Evolutionary conservation across 768 basidiomycete genomes (phyloP), one percentile per base, ranked within the genome.

Genomic region (Pleurotus cornucopiae): DNA sequence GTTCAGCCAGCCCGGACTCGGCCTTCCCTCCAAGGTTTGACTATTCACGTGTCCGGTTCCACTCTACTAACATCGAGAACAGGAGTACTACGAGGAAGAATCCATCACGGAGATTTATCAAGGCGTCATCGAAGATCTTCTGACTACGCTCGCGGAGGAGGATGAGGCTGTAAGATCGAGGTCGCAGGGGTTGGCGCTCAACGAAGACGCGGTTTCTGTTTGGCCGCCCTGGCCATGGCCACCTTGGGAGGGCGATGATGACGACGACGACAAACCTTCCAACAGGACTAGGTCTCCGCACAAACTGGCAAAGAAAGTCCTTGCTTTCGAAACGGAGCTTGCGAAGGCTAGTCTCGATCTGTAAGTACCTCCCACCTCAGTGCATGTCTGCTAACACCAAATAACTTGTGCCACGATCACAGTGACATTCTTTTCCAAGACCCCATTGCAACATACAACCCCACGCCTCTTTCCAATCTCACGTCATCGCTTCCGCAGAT

Each of bases 61-160:
- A 44, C 46, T 40, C 12, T 38, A 49, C 14, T 20, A 38, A 56
- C 39, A 13, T 11, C 34, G 38, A 34, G 30, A 23, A 34, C 60
- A 93, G 88, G 93, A 95, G 72, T 97, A 98, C 68, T 98, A 92
- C 69, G 80, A 86, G 53, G 95, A 98, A 46, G 74, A 84, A 54
- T 68, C 74, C 0, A 80, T 91, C 38, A 69, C 83, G n/a, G 75
- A 80, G n/a, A 67, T 88, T 13, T 97, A 97, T 68, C 75, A 78
- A 56, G 70, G 74, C 41, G 85, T 91, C 20, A 71, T 94, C 16
- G 82, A 86, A 62, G 77, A 81, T 16, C 73, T 96, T 13, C 76
- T 98, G 21, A 61, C 77, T 18, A 73, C 79, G 4, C 71, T 94
- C 3, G 75, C 79, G 61, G 69, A 76, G 4, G 79, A 83, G 46